phyloP scores from a whole-genome alignment of 1,139 yeast species.

The Lodderomyces pseudojiufengensis region DNA sequence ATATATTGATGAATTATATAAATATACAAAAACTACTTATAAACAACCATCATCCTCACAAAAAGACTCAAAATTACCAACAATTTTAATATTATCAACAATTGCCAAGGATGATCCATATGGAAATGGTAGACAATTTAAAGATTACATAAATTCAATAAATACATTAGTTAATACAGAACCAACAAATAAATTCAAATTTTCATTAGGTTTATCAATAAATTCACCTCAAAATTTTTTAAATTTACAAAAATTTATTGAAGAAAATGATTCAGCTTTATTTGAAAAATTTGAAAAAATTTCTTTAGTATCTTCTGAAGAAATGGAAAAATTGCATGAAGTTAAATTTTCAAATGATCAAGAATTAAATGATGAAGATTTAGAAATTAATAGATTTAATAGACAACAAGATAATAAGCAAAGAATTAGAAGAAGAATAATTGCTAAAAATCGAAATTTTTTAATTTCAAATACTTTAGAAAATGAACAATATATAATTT shows the following conservation, averaged over 20 bases:
- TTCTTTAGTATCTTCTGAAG: not conserved
- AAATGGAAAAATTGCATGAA: not conserved
- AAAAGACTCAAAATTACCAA: too few species aligned
- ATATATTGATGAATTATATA: too few species aligned
- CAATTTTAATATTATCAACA: conserved; percentile 22
- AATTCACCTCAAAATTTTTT: conserved; percentile 25
- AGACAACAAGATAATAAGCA: conserved; percentile 33
- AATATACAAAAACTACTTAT: too few species aligned
- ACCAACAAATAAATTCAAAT: conserved; percentile 11
- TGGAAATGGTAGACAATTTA: conserved; percentile 23
- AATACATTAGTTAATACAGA: conserved; percentile 13
- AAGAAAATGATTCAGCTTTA: conserved; percentile 7
- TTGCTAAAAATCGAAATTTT: conserved; percentile 36
- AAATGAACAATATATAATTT: conserved; percentile 37
- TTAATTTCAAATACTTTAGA: conserved; percentile 25
- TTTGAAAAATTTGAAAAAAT: conserved; percentile 9
- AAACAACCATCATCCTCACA: not conserved
- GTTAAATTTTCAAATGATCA: not conserved
- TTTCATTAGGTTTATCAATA: conserved; percentile 30
- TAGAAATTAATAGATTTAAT: conserved; percentile 19
- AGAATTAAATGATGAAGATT: conserved; percentile 24
- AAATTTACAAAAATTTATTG: conserved; percentile 17
- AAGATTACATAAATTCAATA: conserved; percentile 24
- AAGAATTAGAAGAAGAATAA: conserved; percentile 28
- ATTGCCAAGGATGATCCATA: conserved; percentile 26